Evolutionary conservation across 2,329 filamentous ascomycete species (phyloP), one percentile per base, ranked within the genome.

Genomic region (Clonostachys rhizophaga): DNA sequence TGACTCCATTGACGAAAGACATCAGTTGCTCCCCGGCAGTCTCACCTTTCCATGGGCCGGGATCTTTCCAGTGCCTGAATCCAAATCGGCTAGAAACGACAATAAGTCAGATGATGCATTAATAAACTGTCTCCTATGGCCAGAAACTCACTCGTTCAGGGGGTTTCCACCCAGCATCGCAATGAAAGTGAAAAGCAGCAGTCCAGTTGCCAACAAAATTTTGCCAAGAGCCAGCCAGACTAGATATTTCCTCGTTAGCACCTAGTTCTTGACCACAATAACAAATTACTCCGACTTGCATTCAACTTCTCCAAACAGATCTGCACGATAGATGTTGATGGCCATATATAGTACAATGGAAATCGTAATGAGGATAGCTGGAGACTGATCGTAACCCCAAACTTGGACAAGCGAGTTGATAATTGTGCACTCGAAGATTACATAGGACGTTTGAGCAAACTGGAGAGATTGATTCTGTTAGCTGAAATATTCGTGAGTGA

Each of bases 131-230:
- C 34, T 4, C 39, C 12, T 17, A 10, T 11, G 34, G 13, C 16
- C 43, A 17, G 10, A 8, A 6, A 46, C 44, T n/a, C 30, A 46
- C 44, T 48, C 46, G 20, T 48, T 16, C 14, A 40, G 41, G 10
- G 46, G 46, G 16, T 48, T 48, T 12, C 46, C 46, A 6, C 46
- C 46, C 6, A 44, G 18, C 46, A 48, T 48, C 14, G 36, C 30
- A 24, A 48, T 10, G 18, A 48, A 40, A 12, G 46, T 48, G 42
- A 48, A 48, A 8, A 40, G 34, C 39, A 46, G 17, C 12, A 46
- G 44, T 12, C 44, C 44, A 46, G 14, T 9, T 39, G 44, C 44
- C 13, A 46, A 24, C 14, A 46, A 8, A 34, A 46, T 24, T 16
- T 46, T 46, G 33, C 24, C 24, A 3, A 30, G 24, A 30, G 24